Evolutionary conservation across 202 grass and related monocot species (phyloP), one percentile per base, ranked within the genome.

Genomic region (Digitaria exilis): DNA sequence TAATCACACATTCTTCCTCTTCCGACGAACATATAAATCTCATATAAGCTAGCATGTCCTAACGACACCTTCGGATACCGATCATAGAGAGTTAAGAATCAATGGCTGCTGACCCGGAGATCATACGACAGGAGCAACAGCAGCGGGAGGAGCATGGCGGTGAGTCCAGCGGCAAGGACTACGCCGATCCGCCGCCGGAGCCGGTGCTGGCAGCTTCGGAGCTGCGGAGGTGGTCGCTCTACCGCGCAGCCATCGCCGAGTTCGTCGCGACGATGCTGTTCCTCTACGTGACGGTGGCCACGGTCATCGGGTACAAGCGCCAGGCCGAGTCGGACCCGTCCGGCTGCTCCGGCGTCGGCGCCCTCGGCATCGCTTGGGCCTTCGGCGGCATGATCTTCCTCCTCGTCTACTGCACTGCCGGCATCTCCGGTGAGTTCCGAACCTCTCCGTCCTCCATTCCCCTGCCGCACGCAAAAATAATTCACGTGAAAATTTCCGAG

Each of bases 371-470:
- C 46, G 87, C 87, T 10, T 89, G 87, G 65, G 94, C 94, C 26
- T 97, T 97, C 81, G 94, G 91, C 0, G 94, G 94, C 81, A 97
- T 92, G 94, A 94, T 97, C 69, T 97, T 97, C 83, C 84, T 97
- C 56, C 94, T 97, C 29, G 94, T 94, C 70, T 97, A 97, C 87
- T 97, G 94, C 94, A 94, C 94, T 50, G 94, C 91, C 22, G 94
- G 91, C 11, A 97, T 94, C 82, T 97, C 94, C 0, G 92, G 89
- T 57, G 54, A 57, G 54, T 4, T 12, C 54, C 3, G 54, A 57
- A 26, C 13, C n/a, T 24, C 21, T 55, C 4, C 54, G n/a, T n/a
- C n/a, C n/a, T n/a, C n/a, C n/a, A n/a, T n/a, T 9, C 51, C n/a
- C 4, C 1, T 54, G 19, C 19, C 1, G 9, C 52, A n/a, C 52